These are phyloP conservation scores for Eucalyptus erythrocorys DNA, from an alignment of 345 rosid genomes.

Conservation along the genomic window DNA sequence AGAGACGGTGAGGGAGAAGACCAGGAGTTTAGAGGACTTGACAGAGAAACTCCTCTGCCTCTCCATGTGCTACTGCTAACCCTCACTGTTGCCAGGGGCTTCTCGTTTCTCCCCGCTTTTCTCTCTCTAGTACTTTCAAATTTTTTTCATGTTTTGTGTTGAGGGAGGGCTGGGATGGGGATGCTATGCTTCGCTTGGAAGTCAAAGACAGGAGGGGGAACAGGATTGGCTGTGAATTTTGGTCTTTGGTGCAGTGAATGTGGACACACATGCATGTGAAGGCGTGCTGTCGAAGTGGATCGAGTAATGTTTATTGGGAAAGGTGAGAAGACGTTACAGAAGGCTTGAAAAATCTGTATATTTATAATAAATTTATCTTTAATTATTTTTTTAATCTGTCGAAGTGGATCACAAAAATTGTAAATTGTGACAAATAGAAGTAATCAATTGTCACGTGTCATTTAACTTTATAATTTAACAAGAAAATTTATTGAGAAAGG, in stretches of 20 bases:
- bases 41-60: conserved; percentile 68
- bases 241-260: not conserved
- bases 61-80: conserved; percentile 31
- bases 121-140: not conserved
- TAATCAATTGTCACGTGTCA: too few relatives aligned
- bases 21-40: conserved; percentile 48
- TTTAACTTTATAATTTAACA: too few relatives aligned
- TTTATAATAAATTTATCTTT: too few relatives aligned
- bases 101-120: too few relatives aligned
- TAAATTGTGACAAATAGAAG: too few relatives aligned
- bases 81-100: not conserved
- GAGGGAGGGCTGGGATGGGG: not conserved
- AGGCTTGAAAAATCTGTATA: too few relatives aligned
- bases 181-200: not conserved
- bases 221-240: not conserved
- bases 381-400: too few relatives aligned
- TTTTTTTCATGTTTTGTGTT: not conserved
- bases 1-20: conserved; percentile 35
- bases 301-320: not conserved
- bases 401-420: too few relatives aligned
- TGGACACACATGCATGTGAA: not conserved
- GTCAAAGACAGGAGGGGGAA: not conserved
- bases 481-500: not conserved
- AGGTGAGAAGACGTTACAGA: too few relatives aligned
- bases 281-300: not conserved